Percentiles rank a stretch among this genome's conserved stretches.
Evolutionary conservation across 305 asterid genomes (phyloP).

Genomic region (Plantago lanceolata): DNA sequence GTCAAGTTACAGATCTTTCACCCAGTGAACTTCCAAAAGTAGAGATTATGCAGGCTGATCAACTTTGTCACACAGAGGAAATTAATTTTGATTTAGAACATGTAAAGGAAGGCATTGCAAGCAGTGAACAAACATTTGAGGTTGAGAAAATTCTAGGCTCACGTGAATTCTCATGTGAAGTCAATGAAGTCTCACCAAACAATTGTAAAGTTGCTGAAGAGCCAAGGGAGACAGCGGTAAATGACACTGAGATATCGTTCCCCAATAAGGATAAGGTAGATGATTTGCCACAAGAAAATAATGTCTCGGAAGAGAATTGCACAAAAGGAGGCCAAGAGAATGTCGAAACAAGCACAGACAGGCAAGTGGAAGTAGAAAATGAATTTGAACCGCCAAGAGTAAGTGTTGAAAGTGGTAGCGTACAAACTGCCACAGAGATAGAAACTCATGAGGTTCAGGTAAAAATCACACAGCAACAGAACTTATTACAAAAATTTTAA

Average conservation of each 20-base stretch:
- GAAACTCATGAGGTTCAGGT: slow-evolving; percentile 26
- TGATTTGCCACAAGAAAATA: slow-evolving; percentile 22
- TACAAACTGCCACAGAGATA: not conserved
- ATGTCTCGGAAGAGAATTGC: not conserved
- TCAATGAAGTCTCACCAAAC: not conserved
- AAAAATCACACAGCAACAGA: slow-evolving; percentile 9
- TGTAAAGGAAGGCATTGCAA: not conserved
- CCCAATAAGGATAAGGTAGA: slow-evolving; percentile 24
- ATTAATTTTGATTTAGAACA: not conserved
- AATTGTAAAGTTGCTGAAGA: slow-evolving; percentile 20
- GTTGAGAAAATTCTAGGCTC: too few species aligned
- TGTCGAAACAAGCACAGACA: not conserved
- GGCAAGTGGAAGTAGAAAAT: not conserved
- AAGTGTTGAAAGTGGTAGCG: not conserved
- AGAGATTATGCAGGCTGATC: not conserved
- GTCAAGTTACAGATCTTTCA: not conserved
- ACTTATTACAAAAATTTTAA: slow-evolving; percentile 1
- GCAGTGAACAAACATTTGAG: not conserved
- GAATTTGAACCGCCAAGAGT: slow-evolving; percentile 6
- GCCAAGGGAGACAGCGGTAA: slow-evolving; percentile 24
- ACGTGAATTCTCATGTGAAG: not conserved
- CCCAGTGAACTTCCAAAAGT: not conserved
- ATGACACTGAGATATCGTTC: slow-evolving; percentile 22
- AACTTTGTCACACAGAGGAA: not conserved
- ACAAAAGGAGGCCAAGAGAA: not conserved